A percentile compares a stretch with the other conserved stretches of the same genome.
These are phyloP conservation scores for Amaranthus cruentus DNA, from an alignment of 148 eudicot species.

Conservation along the genomic window DNA sequence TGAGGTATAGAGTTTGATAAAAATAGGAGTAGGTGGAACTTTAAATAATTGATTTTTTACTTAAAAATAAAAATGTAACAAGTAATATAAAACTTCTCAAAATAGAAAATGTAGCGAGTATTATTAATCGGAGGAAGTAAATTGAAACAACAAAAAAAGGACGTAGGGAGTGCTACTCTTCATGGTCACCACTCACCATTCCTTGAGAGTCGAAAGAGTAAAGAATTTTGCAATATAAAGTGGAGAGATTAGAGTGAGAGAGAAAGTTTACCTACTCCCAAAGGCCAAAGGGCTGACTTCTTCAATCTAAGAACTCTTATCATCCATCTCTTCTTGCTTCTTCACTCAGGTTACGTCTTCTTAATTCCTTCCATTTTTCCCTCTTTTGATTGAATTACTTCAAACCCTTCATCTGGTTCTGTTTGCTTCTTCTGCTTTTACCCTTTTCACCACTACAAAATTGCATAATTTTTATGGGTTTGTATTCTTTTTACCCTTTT, in stretches of 20 bases:
- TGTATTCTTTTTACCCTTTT: not conserved
- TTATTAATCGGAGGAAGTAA: too few relatives aligned
- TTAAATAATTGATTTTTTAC: too few relatives aligned
- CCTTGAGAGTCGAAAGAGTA: not conserved
- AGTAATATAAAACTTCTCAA: too few relatives aligned
- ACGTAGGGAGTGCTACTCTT: not conserved
- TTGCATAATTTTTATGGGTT: slow-evolving; percentile 14
- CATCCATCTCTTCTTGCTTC: not conserved
- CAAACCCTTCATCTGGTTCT: slow-evolving; percentile 12
- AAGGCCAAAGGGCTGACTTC: slow-evolving; percentile 10
- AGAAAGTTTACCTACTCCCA: slow-evolving; percentile 28
- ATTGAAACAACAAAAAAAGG: too few relatives aligned
- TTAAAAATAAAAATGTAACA: too few relatives aligned
- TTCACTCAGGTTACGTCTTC: slow-evolving; percentile 9
- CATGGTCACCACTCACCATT: slow-evolving; percentile 11
- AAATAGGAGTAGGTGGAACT: too few relatives aligned
- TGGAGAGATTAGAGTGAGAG: slow-evolving; percentile 4
- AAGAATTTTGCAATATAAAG: slow-evolving; percentile 11
- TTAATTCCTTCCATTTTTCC: not conserved
- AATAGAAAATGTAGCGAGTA: too few relatives aligned
- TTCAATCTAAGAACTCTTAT: not conserved
- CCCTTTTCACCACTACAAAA: not conserved
- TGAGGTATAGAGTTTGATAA: too few relatives aligned
- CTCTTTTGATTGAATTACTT: not conserved
- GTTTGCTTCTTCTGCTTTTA: not conserved